Conservation (phyloP, 495 filamentous ascomycete genomes). For the Pseudoneurospora amorphoporcata region DNA sequence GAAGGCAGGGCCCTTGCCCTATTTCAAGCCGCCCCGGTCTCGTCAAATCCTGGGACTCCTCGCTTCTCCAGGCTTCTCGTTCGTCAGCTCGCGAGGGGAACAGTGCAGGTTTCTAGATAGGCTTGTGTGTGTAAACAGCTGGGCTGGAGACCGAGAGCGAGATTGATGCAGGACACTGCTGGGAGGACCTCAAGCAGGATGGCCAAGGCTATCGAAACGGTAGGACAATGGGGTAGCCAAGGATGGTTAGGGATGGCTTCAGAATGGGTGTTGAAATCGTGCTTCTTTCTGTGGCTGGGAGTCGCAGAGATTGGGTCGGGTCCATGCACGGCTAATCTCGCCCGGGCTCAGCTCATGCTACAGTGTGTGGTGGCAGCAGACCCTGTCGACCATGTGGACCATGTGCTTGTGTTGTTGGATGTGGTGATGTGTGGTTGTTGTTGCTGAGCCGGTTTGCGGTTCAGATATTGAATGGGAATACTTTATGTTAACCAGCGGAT, state of each 20-base stretch:
- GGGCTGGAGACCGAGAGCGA: neutral
- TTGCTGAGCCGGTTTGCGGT: neutral
- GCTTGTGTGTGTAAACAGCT: neutral
- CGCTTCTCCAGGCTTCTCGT: neutral
- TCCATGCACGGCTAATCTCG: slow-evolving; percentile 27
- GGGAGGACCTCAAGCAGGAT: neutral
- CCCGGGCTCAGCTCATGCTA: slow-evolving; percentile 17
- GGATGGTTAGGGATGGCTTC: neutral
- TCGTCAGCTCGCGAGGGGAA: neutral
- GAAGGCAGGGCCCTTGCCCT: neutral
- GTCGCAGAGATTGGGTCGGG: slow-evolving; percentile 16
- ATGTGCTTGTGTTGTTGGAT: slow-evolving; percentile 8
- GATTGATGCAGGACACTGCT: neutral
- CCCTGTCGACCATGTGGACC: slow-evolving; percentile 16
- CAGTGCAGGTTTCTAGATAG: neutral
- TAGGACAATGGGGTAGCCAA: neutral
- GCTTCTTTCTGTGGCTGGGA: slow-evolving; percentile 7
- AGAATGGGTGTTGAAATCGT: neutral
- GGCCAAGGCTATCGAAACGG: slow-evolving; percentile 1
- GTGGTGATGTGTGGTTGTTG: neutral
- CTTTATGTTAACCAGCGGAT: neutral
- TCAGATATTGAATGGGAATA: neutral
- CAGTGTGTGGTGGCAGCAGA: neutral
- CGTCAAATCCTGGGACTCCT: neutral
- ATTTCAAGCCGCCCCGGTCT: neutral